Percentiles rank a stretch among this genome's conserved stretches.
phyloP scores from a whole-genome alignment of 345 rosid species.

The Camelina neglecta region DNA sequence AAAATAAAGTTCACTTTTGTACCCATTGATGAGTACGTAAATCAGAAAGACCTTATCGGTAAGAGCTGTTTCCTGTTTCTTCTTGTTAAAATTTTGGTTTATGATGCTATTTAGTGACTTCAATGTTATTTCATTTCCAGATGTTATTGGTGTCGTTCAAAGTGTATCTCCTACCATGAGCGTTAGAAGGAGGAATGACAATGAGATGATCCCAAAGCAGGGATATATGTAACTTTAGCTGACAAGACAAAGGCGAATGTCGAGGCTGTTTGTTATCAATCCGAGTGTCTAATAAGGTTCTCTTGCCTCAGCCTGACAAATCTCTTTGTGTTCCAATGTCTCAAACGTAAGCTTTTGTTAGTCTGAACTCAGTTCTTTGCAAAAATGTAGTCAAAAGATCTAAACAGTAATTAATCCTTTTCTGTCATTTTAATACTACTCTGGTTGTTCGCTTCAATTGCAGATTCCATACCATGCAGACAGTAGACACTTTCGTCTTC shows the following conservation, averaged over 20 bases:
- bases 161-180: constrained; percentile 79
- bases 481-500: no score
- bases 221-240: constrained; percentile 66
- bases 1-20: constrained; percentile 79
- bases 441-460: no score
- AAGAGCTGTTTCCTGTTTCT: constrained; percentile 34
- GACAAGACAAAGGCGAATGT: constrained; percentile 60
- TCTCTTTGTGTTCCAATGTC: no score
- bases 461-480: no score
- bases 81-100: neutral
- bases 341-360: no score
- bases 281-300: no score
- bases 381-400: no score
- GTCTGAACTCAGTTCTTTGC: no score
- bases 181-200: constrained; percentile 75
- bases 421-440: no score
- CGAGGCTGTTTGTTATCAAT: no score
- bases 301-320: no score
- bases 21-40: constrained; percentile 74
- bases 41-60: constrained; percentile 82
- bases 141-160: constrained; percentile 90
- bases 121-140: constrained; percentile 43
- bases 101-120: neutral
- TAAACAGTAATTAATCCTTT: no score
- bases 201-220: constrained; percentile 84